phyloP scores from a whole-genome alignment of 2,329 filamentous ascomycete species.

The Paraphoma chrysanthemicola region DNA sequence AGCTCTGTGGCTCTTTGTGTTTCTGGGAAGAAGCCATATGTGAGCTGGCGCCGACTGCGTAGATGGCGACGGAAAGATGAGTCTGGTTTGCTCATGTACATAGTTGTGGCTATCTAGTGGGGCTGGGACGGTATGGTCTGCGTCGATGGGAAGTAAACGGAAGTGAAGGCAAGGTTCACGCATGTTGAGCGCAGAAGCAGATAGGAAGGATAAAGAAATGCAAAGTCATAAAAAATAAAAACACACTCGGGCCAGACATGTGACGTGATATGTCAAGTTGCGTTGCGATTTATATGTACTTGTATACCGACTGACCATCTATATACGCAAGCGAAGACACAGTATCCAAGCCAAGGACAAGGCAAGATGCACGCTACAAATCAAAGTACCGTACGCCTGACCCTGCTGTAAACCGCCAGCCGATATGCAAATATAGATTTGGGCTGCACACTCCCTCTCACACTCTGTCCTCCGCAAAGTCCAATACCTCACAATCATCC shows the following conservation, averaged over 20 bases:
- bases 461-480: slow-evolving; percentile 73
- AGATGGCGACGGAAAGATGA: not conserved
- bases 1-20: not conserved
- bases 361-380: too few species aligned
- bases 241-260: too few species aligned
- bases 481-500: slow-evolving; percentile 88
- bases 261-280: not conserved
- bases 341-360: not conserved
- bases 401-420: too few species aligned
- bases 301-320: not conserved
- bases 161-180: not conserved
- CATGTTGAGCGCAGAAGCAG: not conserved
- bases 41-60: not conserved
- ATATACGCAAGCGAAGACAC: too few species aligned
- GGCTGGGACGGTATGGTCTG: not conserved
- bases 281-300: not conserved
- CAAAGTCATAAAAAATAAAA: not conserved
- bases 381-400: too few species aligned
- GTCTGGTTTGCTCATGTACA: not conserved
- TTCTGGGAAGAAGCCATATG: not conserved
- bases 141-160: not conserved
- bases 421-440: too few species aligned
- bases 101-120: not conserved
- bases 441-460: slow-evolving; percentile 14
- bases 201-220: not conserved